These are phyloP conservation scores for Rubroboletus pulcherrimus DNA, from an alignment of 768 basidiomycete genomes.

Conservation along the genomic window DNA sequence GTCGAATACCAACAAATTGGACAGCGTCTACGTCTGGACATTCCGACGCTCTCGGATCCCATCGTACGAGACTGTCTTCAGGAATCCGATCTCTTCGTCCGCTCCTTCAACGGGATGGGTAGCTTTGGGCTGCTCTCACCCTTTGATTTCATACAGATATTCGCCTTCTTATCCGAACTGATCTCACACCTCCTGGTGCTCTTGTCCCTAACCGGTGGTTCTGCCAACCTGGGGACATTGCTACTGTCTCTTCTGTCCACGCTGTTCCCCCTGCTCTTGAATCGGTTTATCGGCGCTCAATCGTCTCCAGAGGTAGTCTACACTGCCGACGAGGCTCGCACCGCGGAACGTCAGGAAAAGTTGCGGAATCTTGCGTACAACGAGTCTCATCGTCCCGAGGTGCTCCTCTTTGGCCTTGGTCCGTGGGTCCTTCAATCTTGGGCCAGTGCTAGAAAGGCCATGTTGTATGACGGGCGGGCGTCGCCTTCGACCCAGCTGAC, in stretches of 20 bases:
- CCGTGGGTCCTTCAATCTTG: slow-evolving; percentile 83
- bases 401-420: slow-evolving; percentile 76
- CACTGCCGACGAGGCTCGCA: slow-evolving; percentile 55
- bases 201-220: slow-evolving; percentile 53
- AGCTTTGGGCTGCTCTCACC: slow-evolving; percentile 79
- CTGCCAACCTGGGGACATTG: slow-evolving; percentile 53
- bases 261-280: slow-evolving; percentile 54
- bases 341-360: slow-evolving; percentile 68
- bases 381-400: slow-evolving; percentile 74
- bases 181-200: slow-evolving; percentile 69
- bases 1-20: slow-evolving; percentile 79
- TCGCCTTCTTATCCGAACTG: slow-evolving; percentile 69
- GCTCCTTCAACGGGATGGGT: slow-evolving; percentile 70
- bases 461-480: slow-evolving; percentile 53
- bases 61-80: slow-evolving; percentile 73
- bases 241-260: slow-evolving; percentile 60
- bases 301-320: slow-evolving; percentile 43
- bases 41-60: slow-evolving; percentile 75
- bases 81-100: slow-evolving; percentile 81
- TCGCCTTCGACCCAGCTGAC: slow-evolving; percentile 36
- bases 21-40: slow-evolving; percentile 71
- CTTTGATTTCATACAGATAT: slow-evolving; percentile 70
- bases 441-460: slow-evolving; percentile 59
- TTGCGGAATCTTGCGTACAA: slow-evolving; percentile 74
- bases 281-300: slow-evolving; percentile 43